These are phyloP conservation scores for Raffaelea arxii DNA, from an alignment of 2,329 filamentous ascomycete species.

Conservation along the genomic window DNA sequence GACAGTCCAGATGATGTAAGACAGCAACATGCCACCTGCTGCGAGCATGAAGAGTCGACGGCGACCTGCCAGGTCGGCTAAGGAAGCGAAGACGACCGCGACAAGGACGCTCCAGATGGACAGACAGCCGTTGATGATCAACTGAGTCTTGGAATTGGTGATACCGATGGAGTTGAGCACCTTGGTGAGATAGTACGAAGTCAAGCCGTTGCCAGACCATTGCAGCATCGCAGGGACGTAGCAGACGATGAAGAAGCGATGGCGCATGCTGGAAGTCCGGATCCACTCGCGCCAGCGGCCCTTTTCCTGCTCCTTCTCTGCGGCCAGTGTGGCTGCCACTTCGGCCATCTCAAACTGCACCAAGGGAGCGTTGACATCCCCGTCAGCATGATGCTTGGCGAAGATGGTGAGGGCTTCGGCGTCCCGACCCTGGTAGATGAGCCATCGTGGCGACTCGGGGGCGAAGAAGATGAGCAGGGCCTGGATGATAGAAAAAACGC, in stretches of 20 bases:
- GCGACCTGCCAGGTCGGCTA: constrained; percentile 1
- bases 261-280: constrained; percentile 10
- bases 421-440: constrained; percentile 13
- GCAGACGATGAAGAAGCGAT: constrained; percentile 12
- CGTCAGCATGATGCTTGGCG: constrained; percentile 11
- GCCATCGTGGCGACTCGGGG: constrained; percentile 20
- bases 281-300: constrained; percentile 9
- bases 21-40: constrained; percentile 10
- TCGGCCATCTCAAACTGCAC: constrained; percentile 12
- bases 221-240: constrained; percentile 11
- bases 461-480: constrained; percentile 11
- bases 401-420: constrained; percentile 9
- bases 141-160: constrained; percentile 5
- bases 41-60: background rate
- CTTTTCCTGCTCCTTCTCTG: constrained; percentile 9
- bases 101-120: constrained; percentile 2
- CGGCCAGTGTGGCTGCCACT: constrained; percentile 9
- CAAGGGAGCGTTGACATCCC: constrained; percentile 9
- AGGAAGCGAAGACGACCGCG: constrained; percentile 2
- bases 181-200: constrained; percentile 6
- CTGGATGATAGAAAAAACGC: constrained; percentile 9
- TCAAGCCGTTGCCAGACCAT: constrained; percentile 13
- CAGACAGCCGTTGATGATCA: constrained; percentile 3
- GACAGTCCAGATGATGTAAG: constrained; percentile 10
- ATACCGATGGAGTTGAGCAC: constrained; percentile 8